Conservation (phyloP, 2,329 filamentous ascomycete genomes). For the Stenocarpella maydis region DNA sequence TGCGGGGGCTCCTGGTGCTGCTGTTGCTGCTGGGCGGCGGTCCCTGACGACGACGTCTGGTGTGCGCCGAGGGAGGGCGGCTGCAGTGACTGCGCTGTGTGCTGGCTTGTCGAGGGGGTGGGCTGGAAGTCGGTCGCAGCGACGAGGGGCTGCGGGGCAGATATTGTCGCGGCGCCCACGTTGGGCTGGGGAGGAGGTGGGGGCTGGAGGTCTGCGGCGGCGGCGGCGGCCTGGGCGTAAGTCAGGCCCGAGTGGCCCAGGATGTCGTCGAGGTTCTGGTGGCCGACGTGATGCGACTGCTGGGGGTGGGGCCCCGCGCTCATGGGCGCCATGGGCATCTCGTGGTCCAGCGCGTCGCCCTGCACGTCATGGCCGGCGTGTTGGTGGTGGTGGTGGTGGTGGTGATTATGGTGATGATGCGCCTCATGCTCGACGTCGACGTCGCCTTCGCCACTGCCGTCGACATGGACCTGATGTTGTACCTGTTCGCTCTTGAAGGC, state of each 20-base stretch:
- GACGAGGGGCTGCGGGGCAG: constrained; percentile 35
- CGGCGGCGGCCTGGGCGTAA: constrained; percentile 30
- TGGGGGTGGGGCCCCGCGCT: constrained; percentile 31
- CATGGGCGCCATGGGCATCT: constrained; percentile 36
- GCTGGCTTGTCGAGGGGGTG: constrained; percentile 23
- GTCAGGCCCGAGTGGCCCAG: constrained; percentile 26
- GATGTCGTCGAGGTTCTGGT: constrained; percentile 32
- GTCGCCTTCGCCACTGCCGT: constrained; percentile 24
- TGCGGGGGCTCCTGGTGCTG: constrained; percentile 41
- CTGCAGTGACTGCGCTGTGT: background rate
- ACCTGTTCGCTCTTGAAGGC: constrained; percentile 17
- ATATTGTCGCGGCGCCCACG: constrained; percentile 29
- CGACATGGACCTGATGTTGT: constrained; percentile 1
- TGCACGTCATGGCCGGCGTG: constrained; percentile 17
- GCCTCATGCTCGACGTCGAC: constrained; percentile 21
- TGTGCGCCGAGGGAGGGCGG: background rate
- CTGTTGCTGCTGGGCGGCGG: background rate
- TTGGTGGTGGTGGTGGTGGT: constrained; percentile 3
- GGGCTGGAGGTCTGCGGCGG: constrained; percentile 33
- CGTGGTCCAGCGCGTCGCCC: constrained; percentile 32
- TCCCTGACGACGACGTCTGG: background rate
- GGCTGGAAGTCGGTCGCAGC: constrained; percentile 37
- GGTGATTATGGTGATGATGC: background rate
- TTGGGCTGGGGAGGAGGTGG: constrained; percentile 30
- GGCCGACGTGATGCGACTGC: constrained; percentile 18